Conservation (phyloP, 148 eudicot species). For the Arbutus unedo region DNA sequence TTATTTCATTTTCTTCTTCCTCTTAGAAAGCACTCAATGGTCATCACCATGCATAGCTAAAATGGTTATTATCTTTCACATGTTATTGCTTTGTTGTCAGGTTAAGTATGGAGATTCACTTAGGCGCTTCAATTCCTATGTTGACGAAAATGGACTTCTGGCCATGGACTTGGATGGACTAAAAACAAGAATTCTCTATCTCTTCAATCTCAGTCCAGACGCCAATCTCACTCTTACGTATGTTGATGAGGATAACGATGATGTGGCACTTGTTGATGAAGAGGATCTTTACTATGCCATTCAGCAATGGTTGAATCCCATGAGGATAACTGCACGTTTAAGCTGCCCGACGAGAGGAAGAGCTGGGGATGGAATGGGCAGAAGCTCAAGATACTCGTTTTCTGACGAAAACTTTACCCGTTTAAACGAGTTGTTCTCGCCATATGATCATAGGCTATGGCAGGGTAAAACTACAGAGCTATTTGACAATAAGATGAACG, state of each 20-base stretch:
- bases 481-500: not conserved
- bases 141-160: slow-evolving; percentile 32
- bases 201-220: slow-evolving; percentile 48
- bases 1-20: too few species aligned
- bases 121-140: not conserved
- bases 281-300: slow-evolving; percentile 65
- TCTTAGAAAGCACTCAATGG: too few species aligned
- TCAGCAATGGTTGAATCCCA: slow-evolving; percentile 59
- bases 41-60: too few species aligned
- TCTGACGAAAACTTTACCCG: not conserved
- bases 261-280: slow-evolving; percentile 62
- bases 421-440: not conserved
- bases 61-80: not conserved
- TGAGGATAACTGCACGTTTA: slow-evolving; percentile 52
- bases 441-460: not conserved
- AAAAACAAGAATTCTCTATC: slow-evolving; percentile 46
- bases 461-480: not conserved
- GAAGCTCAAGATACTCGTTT: not conserved
- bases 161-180: slow-evolving; percentile 46
- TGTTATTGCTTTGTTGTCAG: not conserved
- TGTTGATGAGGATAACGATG: slow-evolving; percentile 65
- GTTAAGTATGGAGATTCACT: not conserved
- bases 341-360: not conserved
- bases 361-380: not conserved
- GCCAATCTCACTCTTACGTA: slow-evolving; percentile 48